Evolutionary conservation across 2,329 filamentous ascomycete species (phyloP), one percentile per base, ranked within the genome.

Genomic region (Pestalotiopsis sp.): DNA sequence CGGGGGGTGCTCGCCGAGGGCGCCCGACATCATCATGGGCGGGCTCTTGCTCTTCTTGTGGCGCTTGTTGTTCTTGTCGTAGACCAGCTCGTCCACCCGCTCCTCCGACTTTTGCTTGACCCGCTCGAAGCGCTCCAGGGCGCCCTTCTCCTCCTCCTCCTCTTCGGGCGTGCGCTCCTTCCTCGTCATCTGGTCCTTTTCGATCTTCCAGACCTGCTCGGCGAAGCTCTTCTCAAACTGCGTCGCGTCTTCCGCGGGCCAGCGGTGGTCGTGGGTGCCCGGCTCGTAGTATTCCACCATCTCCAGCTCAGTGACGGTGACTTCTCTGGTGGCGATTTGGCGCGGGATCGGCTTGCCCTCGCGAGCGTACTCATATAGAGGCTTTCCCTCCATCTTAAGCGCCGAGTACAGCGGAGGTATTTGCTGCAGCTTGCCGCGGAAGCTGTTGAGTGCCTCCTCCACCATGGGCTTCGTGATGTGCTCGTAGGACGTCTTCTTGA

Each of bases 291-390:
- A 99, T 77, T 98, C 93, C 7, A 97, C 77, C 69, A 98, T 80
- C 78, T 97, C 93, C 73, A 98, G 80, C 49, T 94, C 88, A 61
- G 87, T 81, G 0, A 97, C 93, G 66, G 93, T 90, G 52, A 98
- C 93, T 2, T 92, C 88, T 68, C 95, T 85, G 67, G 92, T 89
- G 78, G 94, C 86, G 69, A 99, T 96, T 78, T 97, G 92, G 68
- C 92, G 86, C 0, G 96, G 96, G 17, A 97, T 91, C 45, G 93
- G 89, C 76, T 92, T 94, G 17, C 96, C 96, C 78, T 95, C 93
- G 63, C 96, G 88, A 23, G 96, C 96, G 80, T 98, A 98, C 81
- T 99, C 95, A 79, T 99, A 99, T 63, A 98, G 86, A 41, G 93
- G 92, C 84, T 98, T 98, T 2, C 96, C 96, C 73, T 98, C 89